Evolutionary conservation across 495 filamentous ascomycete species (phyloP).

Genomic region (Talaromyces trachyspermus): DNA sequence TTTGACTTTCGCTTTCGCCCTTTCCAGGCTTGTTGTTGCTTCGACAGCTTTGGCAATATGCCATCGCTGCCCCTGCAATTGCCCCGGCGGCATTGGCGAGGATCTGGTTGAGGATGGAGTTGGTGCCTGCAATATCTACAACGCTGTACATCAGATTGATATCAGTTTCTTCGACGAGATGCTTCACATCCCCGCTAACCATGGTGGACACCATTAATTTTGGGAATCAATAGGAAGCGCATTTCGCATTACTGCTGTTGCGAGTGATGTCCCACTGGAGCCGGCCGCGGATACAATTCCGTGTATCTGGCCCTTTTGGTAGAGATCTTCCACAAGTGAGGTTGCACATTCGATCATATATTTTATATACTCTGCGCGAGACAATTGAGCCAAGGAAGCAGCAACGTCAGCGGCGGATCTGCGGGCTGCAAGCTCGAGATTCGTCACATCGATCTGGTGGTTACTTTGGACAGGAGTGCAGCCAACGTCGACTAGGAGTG

Average conservation of each 20-base stretch:
- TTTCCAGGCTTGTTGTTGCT: neutral
- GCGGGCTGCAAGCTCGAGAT: constrained; percentile 25
- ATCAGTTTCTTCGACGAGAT: constrained; percentile 56
- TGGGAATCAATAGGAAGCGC: constrained; percentile 53
- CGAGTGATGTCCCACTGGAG: constrained; percentile 49
- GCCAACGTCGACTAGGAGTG: constrained; percentile 53
- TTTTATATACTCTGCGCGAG: constrained; percentile 43
- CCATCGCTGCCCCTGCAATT: constrained; percentile 46
- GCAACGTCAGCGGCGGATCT: constrained; percentile 1
- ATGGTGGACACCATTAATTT: constrained; percentile 66
- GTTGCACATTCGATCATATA: constrained; percentile 38
- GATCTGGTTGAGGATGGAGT: constrained; percentile 46
- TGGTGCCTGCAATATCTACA: constrained; percentile 61
- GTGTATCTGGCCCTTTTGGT: constrained; percentile 32
- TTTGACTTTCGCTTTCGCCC: constrained; percentile 13
- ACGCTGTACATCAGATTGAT: constrained; percentile 63
- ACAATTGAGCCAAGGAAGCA: constrained; percentile 18
- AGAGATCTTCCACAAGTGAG: constrained; percentile 25
- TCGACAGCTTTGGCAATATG: constrained; percentile 26
- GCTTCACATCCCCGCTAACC: constrained; percentile 51
- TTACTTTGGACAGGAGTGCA: constrained; percentile 30
- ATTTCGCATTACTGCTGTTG: constrained; percentile 48
- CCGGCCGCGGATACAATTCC: constrained; percentile 52
- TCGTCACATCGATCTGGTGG: constrained; percentile 40
- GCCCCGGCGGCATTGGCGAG: constrained; percentile 54